Percentiles rank a stretch among this genome's conserved stretches.
These are phyloP conservation scores for Pythium aquatile DNA, from an alignment of 352 stramenopile genomes.

Conservation along the genomic window DNA sequence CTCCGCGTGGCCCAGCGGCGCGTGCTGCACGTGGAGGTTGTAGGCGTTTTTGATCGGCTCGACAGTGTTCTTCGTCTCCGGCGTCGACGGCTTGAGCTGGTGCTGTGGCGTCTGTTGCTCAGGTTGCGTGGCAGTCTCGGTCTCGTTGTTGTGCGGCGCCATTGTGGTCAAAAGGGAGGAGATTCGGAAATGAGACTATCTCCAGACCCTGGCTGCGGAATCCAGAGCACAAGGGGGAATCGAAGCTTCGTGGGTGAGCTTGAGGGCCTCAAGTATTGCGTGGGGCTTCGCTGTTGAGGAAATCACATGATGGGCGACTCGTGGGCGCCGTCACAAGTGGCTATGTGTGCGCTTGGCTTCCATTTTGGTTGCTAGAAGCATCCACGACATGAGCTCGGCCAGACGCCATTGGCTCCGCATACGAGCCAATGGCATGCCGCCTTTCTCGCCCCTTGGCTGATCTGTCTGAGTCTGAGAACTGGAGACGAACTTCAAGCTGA, in stretches of 20 bases:
- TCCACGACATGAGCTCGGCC: background rate
- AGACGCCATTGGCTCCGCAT: background rate
- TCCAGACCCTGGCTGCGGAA: too few species aligned
- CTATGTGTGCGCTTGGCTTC: background rate
- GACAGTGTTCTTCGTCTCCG: background rate
- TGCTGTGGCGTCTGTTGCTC: background rate
- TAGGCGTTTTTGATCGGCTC: background rate
- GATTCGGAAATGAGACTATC: background rate
- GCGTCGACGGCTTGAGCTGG: background rate
- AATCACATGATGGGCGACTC: background rate
- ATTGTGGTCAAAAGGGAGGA: background rate
- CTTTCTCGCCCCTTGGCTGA: too few species aligned
- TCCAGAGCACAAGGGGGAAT: too few species aligned
- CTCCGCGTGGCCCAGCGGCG: constrained; percentile 5
- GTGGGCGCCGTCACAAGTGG: background rate
- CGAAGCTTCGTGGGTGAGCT: background rate
- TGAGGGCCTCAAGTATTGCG: background rate
- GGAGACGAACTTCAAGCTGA: background rate
- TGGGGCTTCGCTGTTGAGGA: background rate
- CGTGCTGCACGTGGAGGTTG: constrained; percentile 1
- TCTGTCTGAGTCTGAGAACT: background rate
- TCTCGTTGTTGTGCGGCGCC: background rate
- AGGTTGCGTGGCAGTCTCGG: background rate
- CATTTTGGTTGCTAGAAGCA: background rate
- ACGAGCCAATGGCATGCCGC: background rate